These are phyloP conservation scores for Ceratobasidium sp. DNA, from an alignment of 1,284 basidiomycete genomes.

Conservation along the genomic window DNA sequence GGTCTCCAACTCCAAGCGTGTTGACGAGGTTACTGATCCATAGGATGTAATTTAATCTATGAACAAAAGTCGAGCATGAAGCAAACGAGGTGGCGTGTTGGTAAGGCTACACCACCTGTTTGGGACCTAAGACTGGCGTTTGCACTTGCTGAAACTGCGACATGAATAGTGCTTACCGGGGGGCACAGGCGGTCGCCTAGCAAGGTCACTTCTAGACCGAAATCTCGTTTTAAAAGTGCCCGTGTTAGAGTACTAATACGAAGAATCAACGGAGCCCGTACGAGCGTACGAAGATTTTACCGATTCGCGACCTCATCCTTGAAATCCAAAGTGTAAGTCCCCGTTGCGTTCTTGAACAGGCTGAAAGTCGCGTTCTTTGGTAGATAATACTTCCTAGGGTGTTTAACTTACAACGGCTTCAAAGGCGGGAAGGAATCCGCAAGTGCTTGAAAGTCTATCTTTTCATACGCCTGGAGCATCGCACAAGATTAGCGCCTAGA, in stretches of 20 bases:
- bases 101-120: conserved; percentile 63
- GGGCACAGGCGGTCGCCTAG: conserved; percentile 85
- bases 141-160: background rate
- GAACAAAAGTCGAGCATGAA: background rate
- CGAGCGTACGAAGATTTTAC: conserved; percentile 57
- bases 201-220: conserved; percentile 71
- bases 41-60: conserved; percentile 81
- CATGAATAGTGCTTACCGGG: conserved; percentile 68
- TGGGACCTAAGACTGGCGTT: conserved; percentile 64
- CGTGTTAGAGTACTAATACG: conserved; percentile 75
- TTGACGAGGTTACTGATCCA: conserved; percentile 76
- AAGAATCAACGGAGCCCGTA: background rate
- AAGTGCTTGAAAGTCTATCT: conserved; percentile 71
- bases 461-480: conserved; percentile 22
- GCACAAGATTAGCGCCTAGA: background rate
- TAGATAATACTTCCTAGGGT: background rate
- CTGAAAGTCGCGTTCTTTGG: conserved; percentile 57
- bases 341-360: conserved; percentile 55
- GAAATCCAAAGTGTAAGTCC: conserved; percentile 75
- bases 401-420: conserved; percentile 67
- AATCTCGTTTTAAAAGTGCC: conserved; percentile 82
- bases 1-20: conserved; percentile 46
- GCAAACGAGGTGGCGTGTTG: background rate
- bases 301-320: conserved; percentile 76
- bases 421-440: conserved; percentile 72